A percentile compares a stretch with the other conserved stretches of the same genome.
These are phyloP conservation scores for Phylloporus rhodoxanthus DNA, from an alignment of 768 basidiomycete species.

Conservation along the genomic window DNA sequence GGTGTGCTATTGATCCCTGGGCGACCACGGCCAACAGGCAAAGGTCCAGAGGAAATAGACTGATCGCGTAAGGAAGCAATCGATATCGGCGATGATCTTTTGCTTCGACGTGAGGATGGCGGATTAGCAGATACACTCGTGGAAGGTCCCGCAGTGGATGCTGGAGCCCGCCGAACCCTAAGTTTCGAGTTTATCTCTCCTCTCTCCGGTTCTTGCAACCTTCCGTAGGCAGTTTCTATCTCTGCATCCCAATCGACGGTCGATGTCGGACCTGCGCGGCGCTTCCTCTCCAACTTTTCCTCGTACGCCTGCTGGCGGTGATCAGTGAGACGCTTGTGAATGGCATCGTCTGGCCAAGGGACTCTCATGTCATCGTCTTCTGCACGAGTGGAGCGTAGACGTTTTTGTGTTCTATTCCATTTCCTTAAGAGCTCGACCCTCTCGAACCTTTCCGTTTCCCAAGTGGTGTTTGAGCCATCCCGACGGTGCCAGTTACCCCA, in stretches of 20 bases:
- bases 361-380: slow-evolving; percentile 35
- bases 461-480: slow-evolving; percentile 53
- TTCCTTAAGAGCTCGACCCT: slow-evolving; percentile 13
- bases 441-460: slow-evolving; percentile 33
- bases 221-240: slow-evolving; percentile 16
- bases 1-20: slow-evolving; percentile 3
- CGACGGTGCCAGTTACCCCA: slow-evolving; percentile 49
- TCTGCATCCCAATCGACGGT: slow-evolving; percentile 25
- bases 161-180: slow-evolving; percentile 13
- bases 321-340: slow-evolving; percentile 39
- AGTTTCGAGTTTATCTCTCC: slow-evolving; percentile 22
- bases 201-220: slow-evolving; percentile 23
- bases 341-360: slow-evolving; percentile 36
- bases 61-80: slow-evolving; percentile 8
- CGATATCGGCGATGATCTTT: slow-evolving; percentile 12
- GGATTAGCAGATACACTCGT: background rate
- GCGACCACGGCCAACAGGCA: slow-evolving; percentile 7
- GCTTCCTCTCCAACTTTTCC: slow-evolving; percentile 35
- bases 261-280: slow-evolving; percentile 2
- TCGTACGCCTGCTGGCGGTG: slow-evolving; percentile 41
- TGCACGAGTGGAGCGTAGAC: slow-evolving; percentile 28
- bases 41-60: slow-evolving; percentile 11
- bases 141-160: slow-evolving; percentile 8
- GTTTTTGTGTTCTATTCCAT: slow-evolving; percentile 34
- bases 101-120: slow-evolving; percentile 3